A percentile compares a stretch with the other conserved stretches of the same genome.
These are phyloP conservation scores for Jamesozyma hellenica DNA, from an alignment of 805 yeast species.

Conservation along the genomic window DNA sequence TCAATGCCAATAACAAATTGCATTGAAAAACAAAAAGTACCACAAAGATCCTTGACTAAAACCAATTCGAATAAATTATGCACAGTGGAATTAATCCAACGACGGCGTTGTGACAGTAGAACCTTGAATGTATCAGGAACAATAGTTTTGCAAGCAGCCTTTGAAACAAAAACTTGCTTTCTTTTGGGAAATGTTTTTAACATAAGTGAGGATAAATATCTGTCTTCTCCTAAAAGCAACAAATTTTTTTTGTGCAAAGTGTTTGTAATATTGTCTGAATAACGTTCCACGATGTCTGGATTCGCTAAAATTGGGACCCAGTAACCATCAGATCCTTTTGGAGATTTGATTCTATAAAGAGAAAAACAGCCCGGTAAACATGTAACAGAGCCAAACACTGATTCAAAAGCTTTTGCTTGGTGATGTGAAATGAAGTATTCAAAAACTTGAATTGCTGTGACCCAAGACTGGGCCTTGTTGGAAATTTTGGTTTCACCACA, in stretches of 20 bases:
- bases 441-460: conserved; percentile 85
- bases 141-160: conserved; percentile 84
- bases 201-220: conserved; percentile 78
- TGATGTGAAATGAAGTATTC: conserved; percentile 91
- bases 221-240: conserved; percentile 80
- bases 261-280: conserved; percentile 74
- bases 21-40: conserved; percentile 91
- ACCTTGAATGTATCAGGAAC: conserved; percentile 79
- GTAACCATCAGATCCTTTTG: conserved; percentile 65
- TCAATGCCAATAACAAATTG: conserved; percentile 82
- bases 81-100: conserved; percentile 94
- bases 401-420: conserved; percentile 87
- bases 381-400: conserved; percentile 91
- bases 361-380: conserved; percentile 94
- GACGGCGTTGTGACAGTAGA: conserved; percentile 81
- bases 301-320: conserved; percentile 94
- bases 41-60: conserved; percentile 78
- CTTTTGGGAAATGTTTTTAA: conserved; percentile 81
- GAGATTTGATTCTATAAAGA: conserved; percentile 83
- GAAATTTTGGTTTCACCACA: conserved; percentile 93
- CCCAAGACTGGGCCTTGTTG: conserved; percentile 77
- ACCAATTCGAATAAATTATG: conserved; percentile 86
- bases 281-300: conserved; percentile 87
- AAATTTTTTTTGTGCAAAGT: conserved; percentile 81
- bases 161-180: conserved; percentile 76